Conservation (phyloP, 805 yeast genomes). For the Candida ascalaphidarum region DNA sequence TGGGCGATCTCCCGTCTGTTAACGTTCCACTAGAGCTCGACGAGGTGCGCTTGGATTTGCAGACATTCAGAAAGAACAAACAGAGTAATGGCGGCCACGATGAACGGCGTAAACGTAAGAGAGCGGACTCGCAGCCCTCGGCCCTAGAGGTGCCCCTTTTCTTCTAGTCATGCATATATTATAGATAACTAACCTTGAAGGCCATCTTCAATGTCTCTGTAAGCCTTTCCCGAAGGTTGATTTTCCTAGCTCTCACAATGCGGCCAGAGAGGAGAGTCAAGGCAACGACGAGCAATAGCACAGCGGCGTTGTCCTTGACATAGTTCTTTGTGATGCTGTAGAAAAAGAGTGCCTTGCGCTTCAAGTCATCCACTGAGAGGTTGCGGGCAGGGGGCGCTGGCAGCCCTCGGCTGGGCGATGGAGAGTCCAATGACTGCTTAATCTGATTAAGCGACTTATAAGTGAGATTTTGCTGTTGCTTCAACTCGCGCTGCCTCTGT, state of each 20-base stretch:
- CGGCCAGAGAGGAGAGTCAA: constrained; percentile 12
- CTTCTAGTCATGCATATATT: constrained; percentile 1
- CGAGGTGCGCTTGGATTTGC: too few relatives aligned
- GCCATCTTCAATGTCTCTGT: constrained; percentile 34
- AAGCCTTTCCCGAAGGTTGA: constrained; percentile 20
- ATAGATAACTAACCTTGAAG: constrained; percentile 33
- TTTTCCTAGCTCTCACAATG: constrained; percentile 13
- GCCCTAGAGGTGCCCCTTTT: too few relatives aligned
- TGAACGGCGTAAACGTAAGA: too few relatives aligned
- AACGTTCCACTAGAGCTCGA: too few relatives aligned
- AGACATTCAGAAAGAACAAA: too few relatives aligned
- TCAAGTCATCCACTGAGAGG: constrained; percentile 4
- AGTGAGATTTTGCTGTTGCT: constrained; percentile 14
- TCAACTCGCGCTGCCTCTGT: constrained; percentile 6
- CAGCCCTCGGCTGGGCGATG: constrained; percentile 1
- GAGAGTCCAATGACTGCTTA: constrained; percentile 7
- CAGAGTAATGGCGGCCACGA: too few relatives aligned
- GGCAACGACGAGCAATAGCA: constrained; percentile 14
- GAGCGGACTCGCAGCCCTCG: too few relatives aligned
- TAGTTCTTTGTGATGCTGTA: constrained; percentile 12
- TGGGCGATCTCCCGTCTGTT: too few relatives aligned
- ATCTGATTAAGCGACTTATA: constrained; percentile 24
- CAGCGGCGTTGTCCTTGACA: constrained; percentile 19
- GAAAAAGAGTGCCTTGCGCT: constrained; percentile 9
- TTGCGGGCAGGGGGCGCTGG: neutral